Percentiles rank a stretch among this genome's conserved stretches.
Evolutionary conservation across 2,329 filamentous ascomycete species (phyloP).

Genomic region (Sporothrix brunneoviolacea): DNA sequence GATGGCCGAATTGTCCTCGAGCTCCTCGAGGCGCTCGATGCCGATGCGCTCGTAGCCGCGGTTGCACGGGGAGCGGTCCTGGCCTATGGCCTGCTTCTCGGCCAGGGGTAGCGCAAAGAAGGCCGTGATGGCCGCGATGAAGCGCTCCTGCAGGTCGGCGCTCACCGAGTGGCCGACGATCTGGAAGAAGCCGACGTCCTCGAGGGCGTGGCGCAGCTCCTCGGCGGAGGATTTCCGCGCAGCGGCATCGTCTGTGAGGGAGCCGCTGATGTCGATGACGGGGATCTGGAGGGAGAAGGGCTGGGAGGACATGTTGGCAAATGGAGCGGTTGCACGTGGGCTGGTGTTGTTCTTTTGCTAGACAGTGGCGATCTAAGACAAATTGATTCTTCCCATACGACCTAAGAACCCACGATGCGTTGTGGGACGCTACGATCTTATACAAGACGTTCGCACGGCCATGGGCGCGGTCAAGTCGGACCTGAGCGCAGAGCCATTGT

Average conservation of each 20-base stretch:
- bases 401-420: too few species aligned
- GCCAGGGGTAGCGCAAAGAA: conserved; percentile 28
- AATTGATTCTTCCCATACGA: too few species aligned
- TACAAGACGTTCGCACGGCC: too few species aligned
- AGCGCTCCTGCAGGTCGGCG: conserved; percentile 20
- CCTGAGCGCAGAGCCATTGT: too few species aligned
- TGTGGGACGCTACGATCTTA: too few species aligned
- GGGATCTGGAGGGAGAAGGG: conserved; percentile 19
- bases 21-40: conserved; percentile 21
- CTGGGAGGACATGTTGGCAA: not conserved
- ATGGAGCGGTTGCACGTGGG: not conserved
- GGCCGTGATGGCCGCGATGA: conserved; percentile 22
- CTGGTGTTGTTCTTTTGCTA: not conserved
- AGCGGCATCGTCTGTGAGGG: conserved; percentile 19
- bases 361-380: too few species aligned
- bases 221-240: conserved; percentile 10
- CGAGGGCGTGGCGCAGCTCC: conserved; percentile 18
- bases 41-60: conserved; percentile 25
- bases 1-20: conserved; percentile 9
- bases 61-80: conserved; percentile 19
- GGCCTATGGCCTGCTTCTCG: conserved; percentile 22
- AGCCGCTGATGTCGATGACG: conserved; percentile 25
- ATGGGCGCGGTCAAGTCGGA: too few species aligned
- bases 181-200: conserved; percentile 27
- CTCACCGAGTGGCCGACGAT: conserved; percentile 28